Conservation (phyloP, 768 basidiomycete genomes). For the Mycena albidolilacea region DNA sequence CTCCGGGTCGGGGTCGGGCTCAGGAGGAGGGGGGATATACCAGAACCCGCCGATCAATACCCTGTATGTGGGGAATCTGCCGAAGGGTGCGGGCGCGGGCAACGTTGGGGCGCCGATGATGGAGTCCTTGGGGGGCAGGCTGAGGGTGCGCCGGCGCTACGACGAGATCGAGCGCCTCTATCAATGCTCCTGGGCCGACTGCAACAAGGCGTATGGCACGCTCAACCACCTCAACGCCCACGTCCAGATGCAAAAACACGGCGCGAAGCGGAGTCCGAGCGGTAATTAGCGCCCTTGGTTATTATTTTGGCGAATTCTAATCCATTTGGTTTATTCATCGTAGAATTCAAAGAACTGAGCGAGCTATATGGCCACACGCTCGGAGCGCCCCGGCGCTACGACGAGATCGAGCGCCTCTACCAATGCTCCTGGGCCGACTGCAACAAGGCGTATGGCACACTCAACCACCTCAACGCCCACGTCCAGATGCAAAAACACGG, state of each 20-base stretch:
- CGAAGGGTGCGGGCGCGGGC: too few relatives aligned
- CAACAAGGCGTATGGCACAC: slow-evolving; percentile 91
- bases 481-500: slow-evolving; percentile 99
- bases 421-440: slow-evolving; percentile 86
- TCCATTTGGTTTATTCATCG: too few relatives aligned
- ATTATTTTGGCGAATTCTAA: too few relatives aligned
- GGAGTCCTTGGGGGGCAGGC: too few relatives aligned
- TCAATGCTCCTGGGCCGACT: slow-evolving; percentile 84
- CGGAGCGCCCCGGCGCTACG: slow-evolving; percentile 85
- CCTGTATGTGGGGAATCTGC: too few relatives aligned
- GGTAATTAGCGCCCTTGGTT: too few relatives aligned
- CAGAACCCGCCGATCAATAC: too few relatives aligned
- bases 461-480: slow-evolving; percentile 98
- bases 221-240: slow-evolving; percentile 98
- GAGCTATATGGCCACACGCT: too few relatives aligned
- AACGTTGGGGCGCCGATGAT: too few relatives aligned
- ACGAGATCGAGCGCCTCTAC: slow-evolving; percentile 96
- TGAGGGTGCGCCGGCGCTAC: slow-evolving; percentile 70
- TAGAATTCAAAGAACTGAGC: too few relatives aligned
- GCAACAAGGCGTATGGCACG: slow-evolving; percentile 91
- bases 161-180: slow-evolving; percentile 98
- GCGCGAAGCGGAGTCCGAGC: slow-evolving; percentile 87
- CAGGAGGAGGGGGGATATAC: too few relatives aligned
- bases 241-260: slow-evolving; percentile 98
- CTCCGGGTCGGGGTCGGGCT: too few relatives aligned